Percentiles rank a stretch among this genome's conserved stretches.
Conservation (phyloP, 208 protist species). For the Trypanosoma boissoni region DNA sequence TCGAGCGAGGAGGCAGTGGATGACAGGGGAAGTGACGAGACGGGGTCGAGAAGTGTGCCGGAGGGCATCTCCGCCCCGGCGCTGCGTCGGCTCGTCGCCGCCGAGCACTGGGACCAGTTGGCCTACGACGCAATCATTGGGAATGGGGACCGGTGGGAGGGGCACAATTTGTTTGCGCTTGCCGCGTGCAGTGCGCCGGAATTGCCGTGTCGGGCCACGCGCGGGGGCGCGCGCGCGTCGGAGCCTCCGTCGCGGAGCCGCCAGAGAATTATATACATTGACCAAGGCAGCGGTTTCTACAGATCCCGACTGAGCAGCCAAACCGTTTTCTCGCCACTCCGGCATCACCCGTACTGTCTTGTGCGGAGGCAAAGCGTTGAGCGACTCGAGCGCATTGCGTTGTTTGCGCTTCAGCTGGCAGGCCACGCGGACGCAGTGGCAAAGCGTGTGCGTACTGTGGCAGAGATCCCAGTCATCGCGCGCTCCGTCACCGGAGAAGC, state of each 20-base stretch:
- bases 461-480: neutral
- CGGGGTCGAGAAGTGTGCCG: no score
- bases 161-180: slow-evolving; percentile 32
- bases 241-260: slow-evolving; percentile 8
- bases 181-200: slow-evolving; percentile 9
- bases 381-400: slow-evolving; percentile 11
- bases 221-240: neutral
- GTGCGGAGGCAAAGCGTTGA: slow-evolving; percentile 1
- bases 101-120: slow-evolving; percentile 30
- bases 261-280: slow-evolving; percentile 26
- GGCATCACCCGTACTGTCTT: slow-evolving; percentile 4
- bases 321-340: slow-evolving; percentile 10
- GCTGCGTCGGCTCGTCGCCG: neutral
- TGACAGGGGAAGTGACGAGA: neutral
- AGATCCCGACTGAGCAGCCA: neutral
- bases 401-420: slow-evolving; percentile 5
- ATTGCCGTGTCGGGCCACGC: slow-evolving; percentile 5
- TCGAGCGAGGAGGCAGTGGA: neutral
- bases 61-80: no score
- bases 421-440: neutral
- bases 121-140: slow-evolving; percentile 46
- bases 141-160: slow-evolving; percentile 40
- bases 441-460: neutral
- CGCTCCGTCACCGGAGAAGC: neutral
- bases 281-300: slow-evolving; percentile 40